Evolutionary conservation across 2,329 filamentous ascomycete species (phyloP).

Genomic region (Colletotrichum phormii): DNA sequence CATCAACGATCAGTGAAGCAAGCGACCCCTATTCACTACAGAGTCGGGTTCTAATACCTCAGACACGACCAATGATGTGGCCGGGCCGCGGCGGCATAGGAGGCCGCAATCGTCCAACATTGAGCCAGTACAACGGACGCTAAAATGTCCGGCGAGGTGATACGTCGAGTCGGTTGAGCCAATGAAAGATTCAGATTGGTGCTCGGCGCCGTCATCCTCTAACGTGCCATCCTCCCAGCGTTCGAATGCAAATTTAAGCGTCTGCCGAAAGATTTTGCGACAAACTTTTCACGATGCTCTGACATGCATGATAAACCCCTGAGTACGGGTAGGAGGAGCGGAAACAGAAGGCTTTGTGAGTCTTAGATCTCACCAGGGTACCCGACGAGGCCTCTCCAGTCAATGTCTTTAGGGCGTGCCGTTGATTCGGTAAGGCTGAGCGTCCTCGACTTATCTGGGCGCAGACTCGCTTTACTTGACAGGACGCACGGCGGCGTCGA

Average conservation of each 20-base stretch:
- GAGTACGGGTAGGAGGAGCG: background rate
- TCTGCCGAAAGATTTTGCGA: background rate
- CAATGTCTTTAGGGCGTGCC: background rate
- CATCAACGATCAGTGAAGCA: background rate
- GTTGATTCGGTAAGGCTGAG: constrained; percentile 26
- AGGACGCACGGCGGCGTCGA: constrained; percentile 14
- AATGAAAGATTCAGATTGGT: constrained; percentile 7
- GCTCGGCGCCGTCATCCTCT: constrained; percentile 10
- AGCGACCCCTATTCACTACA: constrained; percentile 25
- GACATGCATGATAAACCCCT: constrained; percentile 2
- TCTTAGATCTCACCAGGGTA: background rate
- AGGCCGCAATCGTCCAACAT: constrained; percentile 18
- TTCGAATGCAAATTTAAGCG: constrained; percentile 2
- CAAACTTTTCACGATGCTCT: constrained; percentile 2
- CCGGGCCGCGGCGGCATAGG: background rate
- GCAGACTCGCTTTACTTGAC: constrained; percentile 1
- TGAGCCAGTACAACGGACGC: constrained; percentile 27
- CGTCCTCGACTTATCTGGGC: constrained; percentile 8
- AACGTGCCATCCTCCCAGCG: constrained; percentile 29
- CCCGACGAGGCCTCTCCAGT: background rate
- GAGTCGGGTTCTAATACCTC: background rate
- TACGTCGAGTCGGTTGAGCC: constrained; percentile 10
- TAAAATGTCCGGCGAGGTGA: constrained; percentile 1
- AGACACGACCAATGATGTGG: constrained; percentile 6
- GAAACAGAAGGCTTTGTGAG: background rate